Evolutionary conservation across 148 eudicot species (phyloP).

Genomic region (Chenopodium quinoa): DNA sequence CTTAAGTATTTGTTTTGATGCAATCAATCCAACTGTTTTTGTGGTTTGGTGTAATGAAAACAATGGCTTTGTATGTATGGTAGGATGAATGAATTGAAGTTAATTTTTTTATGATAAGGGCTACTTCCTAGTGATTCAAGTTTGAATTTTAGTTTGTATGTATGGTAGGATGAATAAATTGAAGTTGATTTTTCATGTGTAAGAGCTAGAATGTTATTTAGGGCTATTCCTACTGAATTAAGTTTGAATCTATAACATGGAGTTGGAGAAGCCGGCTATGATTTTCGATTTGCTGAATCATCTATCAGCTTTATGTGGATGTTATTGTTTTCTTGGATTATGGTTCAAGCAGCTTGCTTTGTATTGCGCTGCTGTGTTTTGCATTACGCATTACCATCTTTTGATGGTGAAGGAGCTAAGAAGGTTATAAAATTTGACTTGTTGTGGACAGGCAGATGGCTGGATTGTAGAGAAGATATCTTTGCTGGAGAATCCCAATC

Average conservation of each 20-base stretch:
- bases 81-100: no score
- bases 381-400: neutral
- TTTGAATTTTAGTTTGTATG: neutral
- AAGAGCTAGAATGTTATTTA: neutral
- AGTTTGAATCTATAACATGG: neutral
- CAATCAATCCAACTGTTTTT: neutral
- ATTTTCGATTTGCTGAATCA: neutral
- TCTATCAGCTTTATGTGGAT: neutral
- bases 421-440: constrained; percentile 18
- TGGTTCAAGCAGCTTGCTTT: neutral
- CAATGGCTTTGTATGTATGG: neutral
- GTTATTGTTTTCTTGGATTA: neutral
- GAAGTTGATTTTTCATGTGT: neutral
- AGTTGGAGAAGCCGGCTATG: neutral
- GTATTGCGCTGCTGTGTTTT: neutral
- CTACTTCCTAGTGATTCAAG: neutral
- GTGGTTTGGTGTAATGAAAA: neutral
- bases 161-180: no score
- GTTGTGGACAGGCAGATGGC: constrained; percentile 78
- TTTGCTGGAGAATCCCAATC: constrained; percentile 83
- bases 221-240: neutral
- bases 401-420: neutral
- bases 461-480: constrained; percentile 85
- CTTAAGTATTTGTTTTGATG: neutral
- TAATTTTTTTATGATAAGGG: neutral